These are phyloP conservation scores for Exophiala lecanii-corni DNA, from an alignment of 2,329 filamentous ascomycete genomes.

Conservation along the genomic window DNA sequence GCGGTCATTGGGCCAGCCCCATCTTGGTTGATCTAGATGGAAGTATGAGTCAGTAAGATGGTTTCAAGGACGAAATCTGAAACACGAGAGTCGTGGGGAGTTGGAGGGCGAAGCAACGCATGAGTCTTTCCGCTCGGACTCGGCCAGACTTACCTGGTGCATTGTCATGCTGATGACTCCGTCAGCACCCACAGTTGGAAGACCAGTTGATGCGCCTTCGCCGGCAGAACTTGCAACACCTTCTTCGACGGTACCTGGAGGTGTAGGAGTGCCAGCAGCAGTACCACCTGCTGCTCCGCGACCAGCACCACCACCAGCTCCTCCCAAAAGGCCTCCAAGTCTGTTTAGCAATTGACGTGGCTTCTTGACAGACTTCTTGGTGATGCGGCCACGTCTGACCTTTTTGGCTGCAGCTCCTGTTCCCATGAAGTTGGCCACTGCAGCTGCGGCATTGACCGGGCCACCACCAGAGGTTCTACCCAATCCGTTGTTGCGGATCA, in stretches of 20 bases:
- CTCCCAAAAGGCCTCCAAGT: slow-evolving; percentile 28
- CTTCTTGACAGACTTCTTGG: slow-evolving; percentile 23
- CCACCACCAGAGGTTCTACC: slow-evolving; percentile 60
- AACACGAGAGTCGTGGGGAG: no score
- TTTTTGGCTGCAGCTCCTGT: slow-evolving; percentile 13
- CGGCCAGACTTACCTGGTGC: slow-evolving; percentile 45
- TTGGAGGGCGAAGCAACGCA: no score
- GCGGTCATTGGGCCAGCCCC: slow-evolving; percentile 62
- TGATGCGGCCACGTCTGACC: slow-evolving; percentile 8
- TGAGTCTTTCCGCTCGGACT: no score
- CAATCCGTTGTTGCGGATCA: slow-evolving; percentile 61
- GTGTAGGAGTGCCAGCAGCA: slow-evolving; percentile 45
- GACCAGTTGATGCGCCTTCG: slow-evolving; percentile 48
- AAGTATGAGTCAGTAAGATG: background rate
- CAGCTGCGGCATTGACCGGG: slow-evolving; percentile 53
- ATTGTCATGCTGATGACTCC: slow-evolving; percentile 61
- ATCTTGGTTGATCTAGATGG: slow-evolving; percentile 59
- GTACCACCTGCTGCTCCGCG: slow-evolving; percentile 30
- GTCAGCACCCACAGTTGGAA: slow-evolving; percentile 58
- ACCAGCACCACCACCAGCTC: slow-evolving; percentile 29
- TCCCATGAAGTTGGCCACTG: slow-evolving; percentile 59
- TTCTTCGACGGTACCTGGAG: slow-evolving; percentile 45
- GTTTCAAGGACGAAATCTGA: background rate
- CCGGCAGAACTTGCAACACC: slow-evolving; percentile 54
- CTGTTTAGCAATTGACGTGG: slow-evolving; percentile 11